A percentile compares a stretch with the other conserved stretches of the same genome.
Evolutionary conservation across 768 basidiomycete species (phyloP).

Genomic region (Kondoa malvinella): DNA sequence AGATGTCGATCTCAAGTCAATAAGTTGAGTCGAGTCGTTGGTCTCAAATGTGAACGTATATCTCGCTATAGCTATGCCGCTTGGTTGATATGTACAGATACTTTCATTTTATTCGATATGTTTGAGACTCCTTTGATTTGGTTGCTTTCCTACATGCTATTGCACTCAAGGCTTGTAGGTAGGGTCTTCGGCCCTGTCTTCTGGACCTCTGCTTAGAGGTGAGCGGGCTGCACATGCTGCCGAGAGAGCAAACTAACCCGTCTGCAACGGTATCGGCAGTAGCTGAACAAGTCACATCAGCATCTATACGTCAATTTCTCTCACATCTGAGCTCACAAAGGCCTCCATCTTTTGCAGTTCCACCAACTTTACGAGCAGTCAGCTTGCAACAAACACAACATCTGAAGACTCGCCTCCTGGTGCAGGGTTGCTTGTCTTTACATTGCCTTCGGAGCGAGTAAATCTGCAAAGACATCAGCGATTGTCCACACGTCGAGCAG

Average conservation of each 20-base stretch:
- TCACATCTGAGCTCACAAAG: too few relatives aligned
- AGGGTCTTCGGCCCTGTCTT: not conserved
- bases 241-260: not conserved
- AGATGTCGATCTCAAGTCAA: too few relatives aligned
- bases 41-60: too few relatives aligned
- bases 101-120: not conserved
- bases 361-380: not conserved
- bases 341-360: too few relatives aligned
- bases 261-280: not conserved
- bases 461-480: not conserved
- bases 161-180: not conserved
- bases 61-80: too few relatives aligned
- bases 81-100: not conserved
- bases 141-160: not conserved
- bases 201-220: not conserved
- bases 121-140: not conserved
- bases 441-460: not conserved
- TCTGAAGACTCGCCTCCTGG: not conserved
- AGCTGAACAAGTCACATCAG: too few relatives aligned
- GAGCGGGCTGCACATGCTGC: not conserved
- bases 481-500: not conserved
- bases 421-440: not conserved
- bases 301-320: too few relatives aligned
- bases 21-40: too few relatives aligned
- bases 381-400: not conserved